Conservation (phyloP, 148 eudicot species). For the Chenopodium berlandieri region DNA sequence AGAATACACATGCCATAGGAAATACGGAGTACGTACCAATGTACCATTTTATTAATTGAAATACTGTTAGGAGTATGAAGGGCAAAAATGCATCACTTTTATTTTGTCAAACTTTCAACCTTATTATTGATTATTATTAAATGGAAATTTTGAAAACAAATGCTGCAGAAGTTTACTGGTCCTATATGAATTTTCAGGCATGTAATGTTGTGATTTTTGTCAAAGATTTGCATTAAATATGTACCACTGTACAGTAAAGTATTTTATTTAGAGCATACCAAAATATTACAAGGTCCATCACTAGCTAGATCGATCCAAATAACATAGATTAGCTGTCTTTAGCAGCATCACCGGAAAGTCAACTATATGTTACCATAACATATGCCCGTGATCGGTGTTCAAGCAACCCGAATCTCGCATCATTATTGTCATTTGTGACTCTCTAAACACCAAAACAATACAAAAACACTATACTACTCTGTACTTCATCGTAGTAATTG, state of each 20-base stretch:
- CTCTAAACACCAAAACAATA: too few relatives aligned
- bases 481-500: too few relatives aligned
- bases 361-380: background rate
- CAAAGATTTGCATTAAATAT: slow-evolving; percentile 13
- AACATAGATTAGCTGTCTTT: slow-evolving; percentile 12
- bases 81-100: background rate
- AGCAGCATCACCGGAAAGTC: slow-evolving; percentile 5
- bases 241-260: background rate
- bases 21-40: too few relatives aligned
- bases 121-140: too few relatives aligned
- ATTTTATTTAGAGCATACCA: background rate
- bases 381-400: background rate
- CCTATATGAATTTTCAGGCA: background rate
- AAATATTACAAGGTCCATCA: background rate
- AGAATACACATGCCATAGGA: too few relatives aligned
- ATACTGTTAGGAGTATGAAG: too few relatives aligned
- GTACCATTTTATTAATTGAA: too few relatives aligned
- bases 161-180: background rate
- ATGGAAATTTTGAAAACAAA: background rate
- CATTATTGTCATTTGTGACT: too few relatives aligned
- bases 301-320: slow-evolving; percentile 7
- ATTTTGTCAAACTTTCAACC: background rate
- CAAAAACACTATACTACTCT: too few relatives aligned
- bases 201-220: background rate
- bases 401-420: too few relatives aligned